Conservation (phyloP, 2,329 filamentous ascomycete species). For the Phyllosticta capitalensis region DNA sequence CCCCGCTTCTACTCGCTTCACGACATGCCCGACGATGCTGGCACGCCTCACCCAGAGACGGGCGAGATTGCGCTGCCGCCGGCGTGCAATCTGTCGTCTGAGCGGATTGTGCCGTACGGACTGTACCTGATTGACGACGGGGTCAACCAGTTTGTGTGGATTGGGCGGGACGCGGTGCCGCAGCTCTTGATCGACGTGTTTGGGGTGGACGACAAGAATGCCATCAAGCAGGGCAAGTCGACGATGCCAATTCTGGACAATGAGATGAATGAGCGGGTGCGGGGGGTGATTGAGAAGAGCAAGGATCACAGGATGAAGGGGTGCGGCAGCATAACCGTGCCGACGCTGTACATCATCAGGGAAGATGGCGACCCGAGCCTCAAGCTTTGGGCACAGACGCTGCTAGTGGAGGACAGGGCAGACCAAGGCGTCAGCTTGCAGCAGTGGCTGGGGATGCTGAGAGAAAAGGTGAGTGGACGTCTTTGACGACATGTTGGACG, state of each 20-base stretch:
- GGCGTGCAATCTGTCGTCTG: constrained; percentile 75
- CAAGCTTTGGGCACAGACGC: constrained; percentile 92
- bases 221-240: constrained; percentile 85
- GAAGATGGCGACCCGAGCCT: constrained; percentile 94
- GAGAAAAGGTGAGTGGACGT: constrained; percentile 71
- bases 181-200: constrained; percentile 87
- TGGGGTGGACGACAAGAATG: constrained; percentile 70
- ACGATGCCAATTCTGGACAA: constrained; percentile 80
- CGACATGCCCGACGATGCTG: constrained; percentile 93
- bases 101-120: constrained; percentile 78
- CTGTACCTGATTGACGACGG: constrained; percentile 95
- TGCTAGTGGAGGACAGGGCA: constrained; percentile 88
- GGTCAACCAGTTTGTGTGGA: constrained; percentile 95
- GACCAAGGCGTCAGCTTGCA: constrained; percentile 88
- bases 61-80: constrained; percentile 85
- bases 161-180: constrained; percentile 84
- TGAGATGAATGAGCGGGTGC: constrained; percentile 91
- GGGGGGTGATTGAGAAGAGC: constrained; percentile 86
- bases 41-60: constrained; percentile 72
- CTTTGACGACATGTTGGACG: constrained; percentile 11
- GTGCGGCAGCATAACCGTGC: constrained; percentile 85
- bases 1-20: constrained; percentile 62
- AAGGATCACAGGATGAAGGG: constrained; percentile 77
- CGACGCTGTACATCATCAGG: constrained; percentile 84
- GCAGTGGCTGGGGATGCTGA: constrained; percentile 84